Base-by-base conservation (phyloP, 345 rosid genomes). In the Hibiscus trionum region DNA sequence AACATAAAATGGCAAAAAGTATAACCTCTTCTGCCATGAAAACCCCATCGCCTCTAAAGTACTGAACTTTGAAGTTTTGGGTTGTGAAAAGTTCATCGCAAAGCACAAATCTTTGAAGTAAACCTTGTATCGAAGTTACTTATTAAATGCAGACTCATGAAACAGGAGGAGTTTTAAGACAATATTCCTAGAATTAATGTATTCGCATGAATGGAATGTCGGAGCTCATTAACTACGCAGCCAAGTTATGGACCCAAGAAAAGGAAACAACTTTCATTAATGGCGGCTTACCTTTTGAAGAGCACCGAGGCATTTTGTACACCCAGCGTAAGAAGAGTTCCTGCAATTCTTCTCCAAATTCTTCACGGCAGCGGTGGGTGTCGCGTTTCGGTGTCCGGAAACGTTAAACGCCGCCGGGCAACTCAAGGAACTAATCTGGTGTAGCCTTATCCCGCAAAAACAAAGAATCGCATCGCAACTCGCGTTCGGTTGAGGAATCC, bases 371-470 rank as follows among this genome's bases (percentile, higher is more conserved):
- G 96, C 89, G 29, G 98, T 92, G 11, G 98, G 98, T 1, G 94
- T 92, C 16, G 90, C 98, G 79, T 95, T 90, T 12, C 73, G 82
- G 33, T 76, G 84, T 2, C 88, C 96, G 58, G 90, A 80, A 53
- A 95, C 85, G 55, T 87, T 93, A 57, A 96, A 96, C 65, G 98
- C 97, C 1, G 96, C 98, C n/a, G 99, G 95, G 72, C 98, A 96
- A 77, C 97, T 89, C 73, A 95, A 86, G 0, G 99, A 95, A 73
- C 93, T 84, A 12, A 96, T 93, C 88, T 93, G 96, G 50, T 96
- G 99, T 14, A 96, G 90, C 73, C 99, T 87, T 46, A 96, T 93
- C 76, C 98, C 97, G 69, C 99, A 96, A 75, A 93, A 96, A 72
- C 99, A 96, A 62, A 91, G 74, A 57, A 96, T 84, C 33, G 98